Evolutionary conservation across 1,139 yeast genomes (phyloP).

Genomic region (Geotrichum reessii): DNA sequence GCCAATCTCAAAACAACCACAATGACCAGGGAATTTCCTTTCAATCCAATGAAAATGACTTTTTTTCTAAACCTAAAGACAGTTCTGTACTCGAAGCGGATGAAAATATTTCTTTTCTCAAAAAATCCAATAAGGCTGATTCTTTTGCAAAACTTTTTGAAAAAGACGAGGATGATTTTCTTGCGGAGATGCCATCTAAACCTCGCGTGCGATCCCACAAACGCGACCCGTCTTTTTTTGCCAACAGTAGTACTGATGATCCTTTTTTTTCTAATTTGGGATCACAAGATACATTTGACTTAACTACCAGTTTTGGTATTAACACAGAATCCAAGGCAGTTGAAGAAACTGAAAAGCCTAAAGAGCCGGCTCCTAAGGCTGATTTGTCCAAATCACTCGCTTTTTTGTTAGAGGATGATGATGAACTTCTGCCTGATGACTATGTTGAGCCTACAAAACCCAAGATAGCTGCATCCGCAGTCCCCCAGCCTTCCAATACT

Average conservation of each 20-base stretch:
- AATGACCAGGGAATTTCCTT: background rate
- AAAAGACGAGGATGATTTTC: slow-evolving; percentile 3
- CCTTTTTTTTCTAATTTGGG: slow-evolving; percentile 11
- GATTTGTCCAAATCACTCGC: slow-evolving; percentile 31
- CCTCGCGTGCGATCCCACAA: background rate
- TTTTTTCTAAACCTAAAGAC: background rate
- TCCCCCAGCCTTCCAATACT: background rate
- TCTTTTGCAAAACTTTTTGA: slow-evolving; percentile 5
- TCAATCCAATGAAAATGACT: background rate
- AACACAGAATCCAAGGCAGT: background rate
- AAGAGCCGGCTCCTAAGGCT: slow-evolving; percentile 8
- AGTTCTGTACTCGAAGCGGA: background rate
- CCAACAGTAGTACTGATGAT: slow-evolving; percentile 5
- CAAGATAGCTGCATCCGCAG: slow-evolving; percentile 1
- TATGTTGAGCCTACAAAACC: slow-evolving; percentile 26
- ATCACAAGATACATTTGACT: background rate
- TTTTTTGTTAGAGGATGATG: slow-evolving; percentile 43
- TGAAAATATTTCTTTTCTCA: background rate
- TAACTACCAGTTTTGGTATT: background rate
- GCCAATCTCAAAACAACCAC: background rate
- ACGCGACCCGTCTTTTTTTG: slow-evolving; percentile 10
- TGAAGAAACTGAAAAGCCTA: slow-evolving; percentile 16
- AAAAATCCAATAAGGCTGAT: slow-evolving; percentile 2
- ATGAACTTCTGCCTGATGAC: slow-evolving; percentile 39
- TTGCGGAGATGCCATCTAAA: background rate